Evolutionary conservation across 1,139 yeast species (phyloP), one percentile per base, ranked within the genome.

Genomic region (Lodderomyces pseudojiufengensis): DNA sequence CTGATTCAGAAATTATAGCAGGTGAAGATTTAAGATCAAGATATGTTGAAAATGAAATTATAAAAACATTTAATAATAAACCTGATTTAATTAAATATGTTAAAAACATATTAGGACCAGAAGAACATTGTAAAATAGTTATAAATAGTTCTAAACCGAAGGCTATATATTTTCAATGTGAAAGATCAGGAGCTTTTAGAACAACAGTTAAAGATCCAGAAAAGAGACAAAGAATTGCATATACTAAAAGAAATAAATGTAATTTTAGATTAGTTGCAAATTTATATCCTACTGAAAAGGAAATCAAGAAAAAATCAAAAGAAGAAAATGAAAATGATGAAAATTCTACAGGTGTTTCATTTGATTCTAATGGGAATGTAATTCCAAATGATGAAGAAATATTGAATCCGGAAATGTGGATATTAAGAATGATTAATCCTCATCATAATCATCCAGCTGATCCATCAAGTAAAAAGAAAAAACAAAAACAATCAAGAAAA

Each of bases 161-260:
- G 51, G 76, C 76, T 2, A 71, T 70, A 11, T 70, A 70, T 50
- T 70, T 70, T 54, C 75, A 69, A 50, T 70, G 76, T 50, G 76
- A 70, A 49, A 54, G 74, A 37, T 61, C 70, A 7, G 76, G 76
- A 2, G 57, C 64, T 18, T 70, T 70, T 47, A 57, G 76, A 50
- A 70, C 76, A 31, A 70, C 76, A 2, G 76, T 70, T 35, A 70
- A 70, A 52, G 75, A 69, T 43, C 59, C 71, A 10, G 47, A 65
- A 31, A 67, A 67, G 54, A 59, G 76, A 54, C 75, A 70, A 48
- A 52, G 76, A 46, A 73, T 70, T 20, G 76, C 75, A n/a, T 70
- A 70, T 54, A 70, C 76, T 41, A 70, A 70, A 50, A 55, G 76
- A 46, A 65, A 64, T 51, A 70, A 70, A 53, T 70, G 76, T 54